Base-by-base conservation (phyloP, 2,329 filamentous ascomycete genomes). In the Exophiala sideris region DNA sequence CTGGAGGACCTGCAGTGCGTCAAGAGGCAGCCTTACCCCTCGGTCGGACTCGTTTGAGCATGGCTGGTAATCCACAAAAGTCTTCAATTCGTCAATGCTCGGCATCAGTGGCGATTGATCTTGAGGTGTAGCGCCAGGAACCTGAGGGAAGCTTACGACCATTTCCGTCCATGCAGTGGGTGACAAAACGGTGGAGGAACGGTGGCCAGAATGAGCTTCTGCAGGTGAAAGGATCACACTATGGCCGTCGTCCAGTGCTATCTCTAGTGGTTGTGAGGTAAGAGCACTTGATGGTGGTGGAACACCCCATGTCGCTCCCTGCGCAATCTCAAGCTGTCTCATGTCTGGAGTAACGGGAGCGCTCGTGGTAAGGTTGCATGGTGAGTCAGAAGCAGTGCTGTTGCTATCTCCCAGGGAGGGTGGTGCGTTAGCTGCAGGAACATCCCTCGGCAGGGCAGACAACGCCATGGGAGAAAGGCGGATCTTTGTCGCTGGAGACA, bases 351-450 rank as follows among this genome's bases (percentile, higher is more conserved):
- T 96, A 9, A 88, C 84, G 4, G 92, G 91, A 45, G 89, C 89
- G 65, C 90, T 95, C 7, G 48, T 46, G 8, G 46, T 49, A 10
- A 39, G 42, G 16, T 91, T 80, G 49, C 80, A 81, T 1, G 90
- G 89, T 70, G 95, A 81, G 68, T 95, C 91, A 67, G 96, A 91
- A 2, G 91, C 95, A 7, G 85, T 87, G 65, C 94, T 74, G 71
- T 90, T 96, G 50, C 58, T 61, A 18, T 91, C 91, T 72, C 96
- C 91, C 3, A 96, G 78, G 3, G 92, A 96, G 3, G 92, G 92
- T 3, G 91, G 87, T 5, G 89, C 87, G 51, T 89, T 91, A 29
- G 84, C 81, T 34, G 83, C 85, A 1, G 90, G 90, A 3, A 92
- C 79, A 45, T 83, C 80, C 18, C 85, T 79, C 24, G 82, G 80